Evolutionary conservation across 2,329 filamentous ascomycete species (phyloP), one percentile per base, ranked within the genome.

Genomic region (Penicillium sp.): DNA sequence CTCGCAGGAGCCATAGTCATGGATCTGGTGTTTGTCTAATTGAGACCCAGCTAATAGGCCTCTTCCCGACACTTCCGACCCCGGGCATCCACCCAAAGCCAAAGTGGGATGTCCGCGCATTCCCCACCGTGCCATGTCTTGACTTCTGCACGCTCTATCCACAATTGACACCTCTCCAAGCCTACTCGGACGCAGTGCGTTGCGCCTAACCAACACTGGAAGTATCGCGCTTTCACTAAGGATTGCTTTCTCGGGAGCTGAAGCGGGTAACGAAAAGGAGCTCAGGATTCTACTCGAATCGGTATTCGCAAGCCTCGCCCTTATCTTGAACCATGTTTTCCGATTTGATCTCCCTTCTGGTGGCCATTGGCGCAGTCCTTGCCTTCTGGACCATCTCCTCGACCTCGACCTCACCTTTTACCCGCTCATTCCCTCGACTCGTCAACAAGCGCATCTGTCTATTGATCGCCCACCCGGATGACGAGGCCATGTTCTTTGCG

Each of bases 401-500:
- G 6, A 71, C 69, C 10, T 60, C 60, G 3, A 60, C 63, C n/a
- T 71, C 69, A 6, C 65, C 67, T 9, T 67, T 70, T 47, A 64
- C 64, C 7, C 58, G 61, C 22, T 61, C 60, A 27, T 70, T 72
- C 48, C 86, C 88, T 3, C 78, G 74, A 36, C 74, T 96, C 53
- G 77, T 76, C 58, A 85, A 88, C 73, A 94, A 95, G 77, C 83
- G 87, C 62, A 89, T 98, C 64, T 86, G 87, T 66, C 79, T 98
- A 44, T 77, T 98, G 45, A 97, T 98, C 62, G 93, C 93, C 18
- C 93, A 98, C 72, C 93, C 93, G 0, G 93, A 98, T 70, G 93
- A 98, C 63, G 93, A 98, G 74, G 93, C 91, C 68, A 98, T 98
- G 93, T 98, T 98, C 77, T 98, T 98, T 71, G 83, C 89, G 53